phyloP scores from a whole-genome alignment of 2,329 filamentous ascomycete genomes.

The Thelonectria olida region DNA sequence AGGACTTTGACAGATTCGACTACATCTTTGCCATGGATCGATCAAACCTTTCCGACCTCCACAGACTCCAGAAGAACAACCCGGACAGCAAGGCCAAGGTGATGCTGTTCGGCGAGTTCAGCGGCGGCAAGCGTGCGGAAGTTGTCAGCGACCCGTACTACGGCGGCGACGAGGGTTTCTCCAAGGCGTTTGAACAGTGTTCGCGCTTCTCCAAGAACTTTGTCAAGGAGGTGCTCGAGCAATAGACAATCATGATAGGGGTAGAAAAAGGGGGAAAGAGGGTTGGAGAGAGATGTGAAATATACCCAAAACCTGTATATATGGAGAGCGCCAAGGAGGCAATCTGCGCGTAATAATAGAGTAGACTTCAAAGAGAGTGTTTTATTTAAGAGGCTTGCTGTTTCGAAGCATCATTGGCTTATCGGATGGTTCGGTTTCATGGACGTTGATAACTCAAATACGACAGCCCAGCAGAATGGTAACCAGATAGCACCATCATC shows the following conservation, averaged over 20 bases:
- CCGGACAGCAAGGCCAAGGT: conserved; percentile 71
- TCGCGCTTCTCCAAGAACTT: conserved; percentile 81
- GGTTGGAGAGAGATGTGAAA: conserved; percentile 21
- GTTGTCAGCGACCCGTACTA: conserved; percentile 92
- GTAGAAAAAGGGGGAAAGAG: background rate
- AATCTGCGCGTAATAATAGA: conserved; percentile 11
- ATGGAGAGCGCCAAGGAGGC: conserved; percentile 2
- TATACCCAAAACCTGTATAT: conserved; percentile 39
- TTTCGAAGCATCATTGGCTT: background rate
- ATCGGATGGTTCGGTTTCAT: background rate
- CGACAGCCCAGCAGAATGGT: background rate
- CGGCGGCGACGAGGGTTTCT: conserved; percentile 83
- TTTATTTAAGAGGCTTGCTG: background rate
- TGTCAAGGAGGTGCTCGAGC: conserved; percentile 62
- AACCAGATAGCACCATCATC: conserved; percentile 4
- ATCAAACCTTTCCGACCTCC: conserved; percentile 78
- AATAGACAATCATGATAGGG: conserved; percentile 23
- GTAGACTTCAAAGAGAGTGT: conserved; percentile 13
- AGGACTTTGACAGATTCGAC: conserved; percentile 87
- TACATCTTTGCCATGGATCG: conserved; percentile 96
- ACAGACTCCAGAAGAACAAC: conserved; percentile 66
- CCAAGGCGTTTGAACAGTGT: conserved; percentile 86
- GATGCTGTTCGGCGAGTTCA: conserved; percentile 85
- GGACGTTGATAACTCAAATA: background rate
- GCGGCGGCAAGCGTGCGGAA: conserved; percentile 72